Evolutionary conservation across 1,284 basidiomycete species (phyloP), one percentile per base, ranked within the genome.

Genomic region (Ganoderma lingzhi): DNA sequence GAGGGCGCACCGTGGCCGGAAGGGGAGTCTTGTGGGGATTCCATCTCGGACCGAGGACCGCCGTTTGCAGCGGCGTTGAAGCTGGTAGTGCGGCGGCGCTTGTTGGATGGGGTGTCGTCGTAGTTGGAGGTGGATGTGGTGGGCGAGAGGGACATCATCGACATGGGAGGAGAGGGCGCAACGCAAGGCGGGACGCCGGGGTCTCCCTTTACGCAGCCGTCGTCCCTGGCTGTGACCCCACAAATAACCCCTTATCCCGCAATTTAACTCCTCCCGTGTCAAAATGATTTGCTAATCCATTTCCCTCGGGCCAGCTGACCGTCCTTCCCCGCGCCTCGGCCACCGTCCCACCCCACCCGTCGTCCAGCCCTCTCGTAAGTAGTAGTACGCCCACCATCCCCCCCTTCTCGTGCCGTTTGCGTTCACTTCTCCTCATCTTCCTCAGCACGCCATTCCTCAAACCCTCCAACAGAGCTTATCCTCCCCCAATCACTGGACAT

Each of bases 61-160:
- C 73, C 70, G 70, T 70, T 66, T 48, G 70, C 64, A 35, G 70
- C 37, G 67, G 64, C 70, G 69, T 65, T 74, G 71, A 77, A 75
- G 72, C 70, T 74, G 48, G 77, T 76, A n/a, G 72, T 73, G 65
- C 80, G 75, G 55, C 80, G 80, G 56, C 80, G 78, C 71, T 80
- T 80, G 39, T 64, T 72, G 56, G 67, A 69, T 60, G 73, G 74
- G 62, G 67, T 70, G 63, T 72, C 76, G 66, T 76, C 76, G 76
- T 76, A 77, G 70, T 75, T 76, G 30, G 72, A 73, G 70, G 72
- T 77, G 39, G 80, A 78, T 62, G 80, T 77, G 58, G 80, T 75
- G 42, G 80, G 79, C 73, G 80, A 81, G 67, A 80, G 75, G 61
- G 80, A 82, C 80, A 82, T 82, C 71, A 71, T 67, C 66, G 71